Percentiles rank a stretch among this genome's conserved stretches.
phyloP scores from a whole-genome alignment of 768 basidiomycete genomes.

The Psilocybe tampanensis region DNA sequence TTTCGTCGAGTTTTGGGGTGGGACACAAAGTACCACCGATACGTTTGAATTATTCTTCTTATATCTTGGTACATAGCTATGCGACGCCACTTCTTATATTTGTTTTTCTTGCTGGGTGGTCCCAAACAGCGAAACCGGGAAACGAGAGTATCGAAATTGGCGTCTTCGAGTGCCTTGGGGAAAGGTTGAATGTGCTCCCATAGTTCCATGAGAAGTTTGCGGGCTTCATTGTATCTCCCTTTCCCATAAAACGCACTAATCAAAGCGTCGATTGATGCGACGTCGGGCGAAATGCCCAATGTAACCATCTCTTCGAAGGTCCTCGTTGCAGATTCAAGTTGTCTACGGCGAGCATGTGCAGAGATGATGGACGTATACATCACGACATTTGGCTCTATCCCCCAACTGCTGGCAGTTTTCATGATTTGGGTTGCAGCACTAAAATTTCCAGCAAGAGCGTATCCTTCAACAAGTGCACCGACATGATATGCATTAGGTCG shows the following conservation, averaged over 20 bases:
- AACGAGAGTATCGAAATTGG: slow-evolving; percentile 48
- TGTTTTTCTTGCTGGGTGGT: slow-evolving; percentile 3
- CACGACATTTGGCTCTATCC: slow-evolving; percentile 59
- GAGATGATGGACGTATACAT: slow-evolving; percentile 80
- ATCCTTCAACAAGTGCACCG: slow-evolving; percentile 77
- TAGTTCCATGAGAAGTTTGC: slow-evolving; percentile 54
- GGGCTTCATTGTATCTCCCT: slow-evolving; percentile 53
- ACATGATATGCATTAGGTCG: slow-evolving; percentile 75
- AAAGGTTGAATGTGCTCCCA: slow-evolving; percentile 71
- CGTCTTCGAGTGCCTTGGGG: slow-evolving; percentile 47
- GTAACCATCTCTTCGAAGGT: slow-evolving; percentile 67
- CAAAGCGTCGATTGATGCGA: slow-evolving; percentile 71
- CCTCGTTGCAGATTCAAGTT: slow-evolving; percentile 52
- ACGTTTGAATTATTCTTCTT: slow-evolving; percentile 15
- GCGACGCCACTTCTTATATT: slow-evolving; percentile 9
- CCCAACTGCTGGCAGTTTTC: slow-evolving; percentile 47
- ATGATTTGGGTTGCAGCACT: slow-evolving; percentile 57
- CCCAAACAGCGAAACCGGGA: slow-evolving; percentile 48
- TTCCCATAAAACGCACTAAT: slow-evolving; percentile 65
- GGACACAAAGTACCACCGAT: slow-evolving; percentile 14
- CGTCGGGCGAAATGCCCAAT: slow-evolving; percentile 66
- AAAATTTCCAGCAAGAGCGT: slow-evolving; percentile 60
- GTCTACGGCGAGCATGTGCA: slow-evolving; percentile 64
- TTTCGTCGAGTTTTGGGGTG: neutral
- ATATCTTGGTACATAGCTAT: slow-evolving; percentile 15